Percentiles rank a stretch among this genome's conserved stretches.
Conservation (phyloP, 768 basidiomycete species). For the Symmetrospora coprosmae region DNA sequence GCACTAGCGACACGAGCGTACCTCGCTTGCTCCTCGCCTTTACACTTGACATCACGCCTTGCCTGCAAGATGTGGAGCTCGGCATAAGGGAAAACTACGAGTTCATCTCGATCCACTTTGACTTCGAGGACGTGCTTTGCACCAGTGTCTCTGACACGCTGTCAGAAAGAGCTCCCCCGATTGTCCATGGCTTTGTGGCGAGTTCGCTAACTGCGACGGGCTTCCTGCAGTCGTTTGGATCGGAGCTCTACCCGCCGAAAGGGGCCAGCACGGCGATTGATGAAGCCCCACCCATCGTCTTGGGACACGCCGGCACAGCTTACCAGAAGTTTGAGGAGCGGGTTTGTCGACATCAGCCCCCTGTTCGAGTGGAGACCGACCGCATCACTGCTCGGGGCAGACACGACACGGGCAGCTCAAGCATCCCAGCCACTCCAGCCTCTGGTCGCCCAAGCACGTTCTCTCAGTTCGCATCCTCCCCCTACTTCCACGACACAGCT, state of each 20-base stretch:
- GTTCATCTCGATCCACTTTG: constrained; percentile 1
- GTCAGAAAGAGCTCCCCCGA: neutral
- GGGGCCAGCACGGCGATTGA: neutral
- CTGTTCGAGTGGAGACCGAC: neutral
- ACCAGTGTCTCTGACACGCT: neutral
- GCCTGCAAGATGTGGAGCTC: neutral
- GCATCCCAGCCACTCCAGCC: too few relatives aligned
- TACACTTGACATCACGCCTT: neutral
- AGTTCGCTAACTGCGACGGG: neutral
- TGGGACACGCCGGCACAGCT: neutral
- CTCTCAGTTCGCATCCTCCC: neutral
- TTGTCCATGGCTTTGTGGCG: neutral
- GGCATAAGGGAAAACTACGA: constrained; percentile 5
- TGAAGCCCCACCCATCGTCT: neutral
- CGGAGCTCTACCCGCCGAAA: neutral
- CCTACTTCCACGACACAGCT: constrained; percentile 4
- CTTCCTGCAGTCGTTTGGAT: constrained; percentile 10
- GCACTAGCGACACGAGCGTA: too few relatives aligned
- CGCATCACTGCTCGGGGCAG: constrained; percentile 7
- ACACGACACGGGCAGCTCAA: neutral
- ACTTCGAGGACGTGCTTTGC: neutral
- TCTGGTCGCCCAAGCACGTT: too few relatives aligned
- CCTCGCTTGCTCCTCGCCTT: neutral
- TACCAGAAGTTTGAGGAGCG: neutral
- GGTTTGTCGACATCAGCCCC: neutral